Evolutionary conservation across 768 basidiomycete species (phyloP).

Genomic region (Piloderma croceum): DNA sequence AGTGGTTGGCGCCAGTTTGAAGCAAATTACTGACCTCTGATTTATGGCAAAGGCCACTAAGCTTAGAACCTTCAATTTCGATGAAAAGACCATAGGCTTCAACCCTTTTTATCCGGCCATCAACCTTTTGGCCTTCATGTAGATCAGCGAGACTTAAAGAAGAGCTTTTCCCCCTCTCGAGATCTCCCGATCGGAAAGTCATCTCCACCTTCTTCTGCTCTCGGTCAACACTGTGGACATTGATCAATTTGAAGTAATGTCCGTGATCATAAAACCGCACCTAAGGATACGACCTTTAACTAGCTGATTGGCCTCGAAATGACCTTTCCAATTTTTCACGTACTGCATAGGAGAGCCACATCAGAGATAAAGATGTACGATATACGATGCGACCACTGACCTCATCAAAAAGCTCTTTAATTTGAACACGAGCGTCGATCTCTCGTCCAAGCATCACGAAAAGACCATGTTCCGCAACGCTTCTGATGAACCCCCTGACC

Average conservation of each 20-base stretch:
- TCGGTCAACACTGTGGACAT: conserved; percentile 53
- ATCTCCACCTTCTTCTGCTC: conserved; percentile 83
- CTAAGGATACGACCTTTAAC: conserved; percentile 82
- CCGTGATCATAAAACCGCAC: conserved; percentile 32
- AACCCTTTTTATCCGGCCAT: conserved; percentile 71
- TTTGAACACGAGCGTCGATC: conserved; percentile 90
- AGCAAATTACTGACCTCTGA: conserved; percentile 58
- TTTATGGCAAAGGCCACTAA: conserved; percentile 91
- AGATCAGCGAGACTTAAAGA: conserved; percentile 50
- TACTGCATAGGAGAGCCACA: conserved; percentile 52
- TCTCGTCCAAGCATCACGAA: conserved; percentile 81
- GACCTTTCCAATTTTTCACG: conserved; percentile 91
- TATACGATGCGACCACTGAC: no score
- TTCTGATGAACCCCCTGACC: conserved; percentile 89
- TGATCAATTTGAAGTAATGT: conserved; percentile 2
- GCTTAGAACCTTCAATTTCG: conserved; percentile 75
- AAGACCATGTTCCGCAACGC: conserved; percentile 77
- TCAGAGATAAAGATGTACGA: no score
- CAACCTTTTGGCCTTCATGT: conserved; percentile 73
- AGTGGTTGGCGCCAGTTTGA: no score
- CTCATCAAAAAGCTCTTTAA: conserved; percentile 89
- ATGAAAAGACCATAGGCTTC: conserved; percentile 94
- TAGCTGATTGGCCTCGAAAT: conserved; percentile 73
- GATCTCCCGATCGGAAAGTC: conserved; percentile 70
- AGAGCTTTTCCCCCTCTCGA: conserved; percentile 33